These are phyloP conservation scores for Fusarium verrucosum DNA, from an alignment of 2,329 filamentous ascomycete species.

Conservation along the genomic window DNA sequence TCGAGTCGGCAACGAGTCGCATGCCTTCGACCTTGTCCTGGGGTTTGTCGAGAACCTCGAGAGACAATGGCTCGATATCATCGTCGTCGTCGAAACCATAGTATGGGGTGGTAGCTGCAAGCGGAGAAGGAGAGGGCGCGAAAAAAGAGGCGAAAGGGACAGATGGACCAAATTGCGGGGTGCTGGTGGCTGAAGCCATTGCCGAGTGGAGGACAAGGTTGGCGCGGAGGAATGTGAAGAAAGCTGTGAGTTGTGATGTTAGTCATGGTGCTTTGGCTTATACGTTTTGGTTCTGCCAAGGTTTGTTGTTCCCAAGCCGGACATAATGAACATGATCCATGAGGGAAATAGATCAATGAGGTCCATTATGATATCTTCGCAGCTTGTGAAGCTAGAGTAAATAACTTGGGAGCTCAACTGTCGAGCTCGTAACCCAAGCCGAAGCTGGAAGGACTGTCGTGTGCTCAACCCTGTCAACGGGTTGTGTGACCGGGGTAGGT, in stretches of 20 bases:
- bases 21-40: conserved; percentile 74
- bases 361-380: not conserved
- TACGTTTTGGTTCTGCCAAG: not conserved
- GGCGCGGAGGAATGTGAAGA: conserved; percentile 82
- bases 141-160: conserved; percentile 47
- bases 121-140: conserved; percentile 64
- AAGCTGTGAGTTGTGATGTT: conserved; percentile 63
- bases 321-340: not conserved
- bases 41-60: conserved; percentile 63
- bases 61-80: conserved; percentile 69
- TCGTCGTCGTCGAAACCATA: conserved; percentile 50
- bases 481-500: conserved; percentile 12
- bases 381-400: not conserved
- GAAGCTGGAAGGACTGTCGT: conserved; percentile 4
- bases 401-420: not conserved
- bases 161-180: conserved; percentile 68
- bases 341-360: not conserved
- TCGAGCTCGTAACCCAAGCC: not conserved
- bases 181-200: conserved; percentile 70
- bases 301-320: not conserved
- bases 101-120: conserved; percentile 69
- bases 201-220: conserved; percentile 77
- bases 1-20: conserved; percentile 79
- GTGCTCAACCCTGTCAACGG: conserved; percentile 1
- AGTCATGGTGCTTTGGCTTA: conserved; percentile 23